Conservation (phyloP, 306 rosid genomes). For the Quercus wislizeni region DNA sequence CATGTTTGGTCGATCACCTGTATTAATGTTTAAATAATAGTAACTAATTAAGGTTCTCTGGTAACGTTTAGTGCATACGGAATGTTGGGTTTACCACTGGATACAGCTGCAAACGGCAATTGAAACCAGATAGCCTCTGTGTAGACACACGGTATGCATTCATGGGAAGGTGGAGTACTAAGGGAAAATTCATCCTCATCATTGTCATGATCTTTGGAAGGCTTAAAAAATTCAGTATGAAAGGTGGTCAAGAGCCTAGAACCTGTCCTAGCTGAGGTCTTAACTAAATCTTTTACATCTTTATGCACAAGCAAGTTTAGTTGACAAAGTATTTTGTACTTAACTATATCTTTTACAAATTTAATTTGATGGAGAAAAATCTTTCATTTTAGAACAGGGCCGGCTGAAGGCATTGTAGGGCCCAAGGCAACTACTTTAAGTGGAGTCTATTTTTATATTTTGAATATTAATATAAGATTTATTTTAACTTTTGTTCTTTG, state of each 20-base stretch:
- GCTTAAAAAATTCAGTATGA: conserved; percentile 53
- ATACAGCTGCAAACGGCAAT: conserved; percentile 50
- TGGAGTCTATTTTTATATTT: too few relatives aligned
- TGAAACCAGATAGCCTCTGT: conserved; percentile 25
- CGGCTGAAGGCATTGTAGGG: too few relatives aligned
- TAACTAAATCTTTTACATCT: not conserved
- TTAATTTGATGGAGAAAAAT: too few relatives aligned
- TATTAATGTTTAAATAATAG: too few relatives aligned
- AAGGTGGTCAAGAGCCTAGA: conserved; percentile 52
- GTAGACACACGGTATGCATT: conserved; percentile 54
- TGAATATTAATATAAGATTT: too few relatives aligned
- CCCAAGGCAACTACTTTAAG: too few relatives aligned
- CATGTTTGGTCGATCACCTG: too few relatives aligned
- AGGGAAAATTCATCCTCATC: conserved; percentile 50
- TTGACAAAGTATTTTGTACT: too few relatives aligned
- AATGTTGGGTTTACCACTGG: conserved; percentile 75
- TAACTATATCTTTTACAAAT: too few relatives aligned
- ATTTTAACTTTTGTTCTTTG: too few relatives aligned
- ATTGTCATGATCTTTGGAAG: conserved; percentile 73
- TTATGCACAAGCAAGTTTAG: too few relatives aligned
- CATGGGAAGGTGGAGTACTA: conserved; percentile 49
- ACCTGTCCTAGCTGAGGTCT: conserved; percentile 21
- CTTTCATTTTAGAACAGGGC: too few relatives aligned
- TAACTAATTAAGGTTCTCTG: not conserved
- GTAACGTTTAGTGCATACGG: conserved; percentile 59